Conservation (phyloP, 441 rosid species). For the Populus hybrid region DNA sequence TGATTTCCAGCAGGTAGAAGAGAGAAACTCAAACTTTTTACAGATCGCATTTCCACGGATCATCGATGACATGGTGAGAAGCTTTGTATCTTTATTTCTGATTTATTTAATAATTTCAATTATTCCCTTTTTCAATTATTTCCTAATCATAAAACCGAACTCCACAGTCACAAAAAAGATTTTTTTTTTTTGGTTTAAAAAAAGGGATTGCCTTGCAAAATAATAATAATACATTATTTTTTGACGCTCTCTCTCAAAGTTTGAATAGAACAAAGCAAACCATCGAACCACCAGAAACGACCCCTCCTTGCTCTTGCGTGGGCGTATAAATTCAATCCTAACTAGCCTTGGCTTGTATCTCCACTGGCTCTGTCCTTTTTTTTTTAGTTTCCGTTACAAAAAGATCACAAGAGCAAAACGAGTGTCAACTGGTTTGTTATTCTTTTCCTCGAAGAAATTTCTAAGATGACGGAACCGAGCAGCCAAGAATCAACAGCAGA, state of each 20-base stretch:
- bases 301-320: not conserved
- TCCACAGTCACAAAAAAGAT: not conserved
- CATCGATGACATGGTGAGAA: not conserved
- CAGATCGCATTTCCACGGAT: not conserved
- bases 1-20: not conserved
- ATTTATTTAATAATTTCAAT: not conserved
- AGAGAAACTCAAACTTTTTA: not conserved
- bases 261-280: not conserved
- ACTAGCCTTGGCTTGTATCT: not conserved
- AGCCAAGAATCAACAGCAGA: slow-evolving; percentile 20
- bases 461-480: slow-evolving; percentile 31
- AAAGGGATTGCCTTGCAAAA: not conserved
- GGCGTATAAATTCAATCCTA: not conserved
- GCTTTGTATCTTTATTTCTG: not conserved
- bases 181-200: too few relatives aligned
- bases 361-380: not conserved
- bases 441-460: not conserved
- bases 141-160: not conserved
- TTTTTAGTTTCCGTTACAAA: not conserved
- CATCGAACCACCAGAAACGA: not conserved
- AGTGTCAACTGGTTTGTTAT: not conserved
- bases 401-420: not conserved
- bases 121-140: not conserved
- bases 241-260: not conserved
- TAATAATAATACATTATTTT: too few relatives aligned